Evolutionary conservation across 495 filamentous ascomycete species (phyloP).

Genomic region (Aspergillus egyptiacus): DNA sequence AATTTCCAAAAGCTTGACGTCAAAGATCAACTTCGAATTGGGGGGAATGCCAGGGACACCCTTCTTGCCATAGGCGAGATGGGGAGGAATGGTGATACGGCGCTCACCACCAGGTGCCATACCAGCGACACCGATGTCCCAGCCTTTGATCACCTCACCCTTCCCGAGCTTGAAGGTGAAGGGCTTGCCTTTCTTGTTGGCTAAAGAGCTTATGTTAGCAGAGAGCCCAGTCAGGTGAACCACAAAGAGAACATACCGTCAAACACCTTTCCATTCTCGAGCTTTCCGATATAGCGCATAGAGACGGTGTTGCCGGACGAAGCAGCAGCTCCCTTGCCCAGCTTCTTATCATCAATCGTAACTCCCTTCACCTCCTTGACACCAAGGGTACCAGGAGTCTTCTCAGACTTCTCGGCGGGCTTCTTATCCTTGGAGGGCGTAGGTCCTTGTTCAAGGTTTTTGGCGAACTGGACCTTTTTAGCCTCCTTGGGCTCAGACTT

Average conservation of each 20-base stretch:
- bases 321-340: constrained; percentile 70
- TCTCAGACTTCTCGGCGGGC: constrained; percentile 31
- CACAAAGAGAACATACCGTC: constrained; percentile 58
- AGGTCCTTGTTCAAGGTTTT: constrained; percentile 95
- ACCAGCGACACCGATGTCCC: constrained; percentile 89
- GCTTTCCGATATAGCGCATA: constrained; percentile 97
- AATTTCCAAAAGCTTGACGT: constrained; percentile 79
- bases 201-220: constrained; percentile 33
- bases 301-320: constrained; percentile 83
- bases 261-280: constrained; percentile 85
- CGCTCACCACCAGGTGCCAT: constrained; percentile 93
- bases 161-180: constrained; percentile 91
- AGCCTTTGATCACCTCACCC: constrained; percentile 97
- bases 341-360: constrained; percentile 90
- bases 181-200: constrained; percentile 96
- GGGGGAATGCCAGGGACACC: constrained; percentile 71
- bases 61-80: constrained; percentile 82
- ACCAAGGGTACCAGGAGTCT: constrained; percentile 52
- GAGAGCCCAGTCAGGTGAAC: background rate
- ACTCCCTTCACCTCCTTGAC: constrained; percentile 79
- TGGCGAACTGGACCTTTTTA: constrained; percentile 99
- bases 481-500: constrained; percentile 46
- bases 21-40: constrained; percentile 88
- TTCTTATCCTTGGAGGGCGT: constrained; percentile 55
- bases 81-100: constrained; percentile 77